Evolutionary conservation across 345 rosid species (phyloP).

Genomic region (Adansonia digitata): DNA sequence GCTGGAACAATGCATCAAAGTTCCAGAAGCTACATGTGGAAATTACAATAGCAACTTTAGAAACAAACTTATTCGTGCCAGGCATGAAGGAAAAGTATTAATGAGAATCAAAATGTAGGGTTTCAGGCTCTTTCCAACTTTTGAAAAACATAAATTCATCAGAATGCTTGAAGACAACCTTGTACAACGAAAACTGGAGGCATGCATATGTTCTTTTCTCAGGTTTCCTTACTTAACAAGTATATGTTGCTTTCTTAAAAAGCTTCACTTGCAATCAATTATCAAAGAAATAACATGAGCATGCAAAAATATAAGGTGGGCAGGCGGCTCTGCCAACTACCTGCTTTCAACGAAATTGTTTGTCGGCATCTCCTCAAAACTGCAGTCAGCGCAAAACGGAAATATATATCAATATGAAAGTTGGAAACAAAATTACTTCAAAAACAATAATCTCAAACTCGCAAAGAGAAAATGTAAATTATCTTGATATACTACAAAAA

Average conservation of each 20-base stretch:
- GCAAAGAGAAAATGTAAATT: neutral
- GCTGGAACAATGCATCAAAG: slow-evolving; percentile 93
- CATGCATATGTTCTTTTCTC: neutral
- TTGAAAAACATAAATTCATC: neutral
- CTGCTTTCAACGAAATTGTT: slow-evolving; percentile 95
- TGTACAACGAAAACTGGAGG: neutral
- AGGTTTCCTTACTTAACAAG: neutral
- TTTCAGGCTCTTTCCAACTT: neutral
- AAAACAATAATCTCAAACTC: neutral
- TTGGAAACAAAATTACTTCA: neutral
- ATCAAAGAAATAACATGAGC: neutral
- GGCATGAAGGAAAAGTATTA: neutral
- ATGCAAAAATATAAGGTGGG: slow-evolving; percentile 1
- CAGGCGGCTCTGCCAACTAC: slow-evolving; percentile 40
- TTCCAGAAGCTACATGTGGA: slow-evolving; percentile 84
- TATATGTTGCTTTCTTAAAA: neutral
- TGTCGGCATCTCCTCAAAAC: slow-evolving; percentile 96
- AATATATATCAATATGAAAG: slow-evolving; percentile 14
- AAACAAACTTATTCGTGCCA: neutral
- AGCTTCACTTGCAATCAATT: slow-evolving; percentile 6
- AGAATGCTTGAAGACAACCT: neutral
- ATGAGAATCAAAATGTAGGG: neutral
- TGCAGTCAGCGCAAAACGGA: slow-evolving; percentile 30
- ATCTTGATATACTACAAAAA: neutral
- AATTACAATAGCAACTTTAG: neutral